Percentiles rank a stretch among this genome's conserved stretches.
Conservation (phyloP, 2,329 filamentous ascomycete species). For the Coniochaeta sp. region DNA sequence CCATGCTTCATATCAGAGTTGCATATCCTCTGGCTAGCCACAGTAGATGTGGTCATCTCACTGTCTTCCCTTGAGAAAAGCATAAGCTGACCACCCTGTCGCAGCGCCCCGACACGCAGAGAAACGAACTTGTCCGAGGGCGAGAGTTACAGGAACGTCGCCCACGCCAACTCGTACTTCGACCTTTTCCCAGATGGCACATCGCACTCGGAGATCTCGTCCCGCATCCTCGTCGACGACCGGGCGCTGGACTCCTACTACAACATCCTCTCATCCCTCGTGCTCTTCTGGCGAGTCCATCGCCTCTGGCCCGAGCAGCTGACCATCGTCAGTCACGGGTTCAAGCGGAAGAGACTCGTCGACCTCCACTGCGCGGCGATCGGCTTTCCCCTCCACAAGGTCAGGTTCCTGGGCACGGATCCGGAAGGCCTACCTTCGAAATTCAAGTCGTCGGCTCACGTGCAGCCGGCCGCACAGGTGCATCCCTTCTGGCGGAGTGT, state of each 20-base stretch:
- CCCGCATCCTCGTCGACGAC: conserved; percentile 54
- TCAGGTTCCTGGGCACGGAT: conserved; percentile 56
- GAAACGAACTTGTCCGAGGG: conserved; percentile 53
- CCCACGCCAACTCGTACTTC: conserved; percentile 38
- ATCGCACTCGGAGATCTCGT: not conserved
- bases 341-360: conserved; percentile 57
- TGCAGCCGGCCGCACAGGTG: not conserved
- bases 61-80: not conserved
- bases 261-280: conserved; percentile 71
- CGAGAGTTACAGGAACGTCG: conserved; percentile 52
- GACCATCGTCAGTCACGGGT: conserved; percentile 61
- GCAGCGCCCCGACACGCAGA: conserved; percentile 54
- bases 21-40: no score
- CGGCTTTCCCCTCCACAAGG: conserved; percentile 36
- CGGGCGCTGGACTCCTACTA: conserved; percentile 78
- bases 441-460: not conserved
- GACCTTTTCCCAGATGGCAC: conserved; percentile 19
- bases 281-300: conserved; percentile 45
- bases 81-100: not conserved
- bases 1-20: no score
- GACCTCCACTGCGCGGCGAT: conserved; percentile 58
- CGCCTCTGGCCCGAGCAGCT: conserved; percentile 46
- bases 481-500: conserved; percentile 22
- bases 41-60: not conserved
- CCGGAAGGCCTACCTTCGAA: conserved; percentile 25